These are phyloP conservation scores for Fallopia convolvulus DNA, from an alignment of 148 eudicot species.

Conservation along the genomic window DNA sequence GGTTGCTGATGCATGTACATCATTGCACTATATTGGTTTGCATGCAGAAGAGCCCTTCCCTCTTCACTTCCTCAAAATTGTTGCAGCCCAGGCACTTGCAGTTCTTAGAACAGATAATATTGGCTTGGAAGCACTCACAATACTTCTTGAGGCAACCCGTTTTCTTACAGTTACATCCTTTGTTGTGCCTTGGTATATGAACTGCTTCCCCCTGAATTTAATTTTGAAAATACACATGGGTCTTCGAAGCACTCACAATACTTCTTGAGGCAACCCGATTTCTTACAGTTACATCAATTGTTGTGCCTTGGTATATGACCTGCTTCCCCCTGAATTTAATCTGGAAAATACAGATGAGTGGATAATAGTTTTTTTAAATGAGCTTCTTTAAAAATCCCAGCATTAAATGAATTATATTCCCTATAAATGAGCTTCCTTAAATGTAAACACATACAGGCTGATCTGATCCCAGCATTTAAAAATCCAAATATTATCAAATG, in stretches of 20 bases:
- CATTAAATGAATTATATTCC: neutral
- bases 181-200: no score
- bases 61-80: conserved; percentile 79
- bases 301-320: no score
- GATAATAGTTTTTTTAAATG: neutral
- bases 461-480: neutral
- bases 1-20: conserved; percentile 35
- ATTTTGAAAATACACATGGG: no score
- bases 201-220: no score
- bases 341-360: neutral
- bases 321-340: conserved; percentile 34
- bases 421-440: neutral
- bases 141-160: conserved; percentile 81
- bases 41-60: conserved; percentile 34
- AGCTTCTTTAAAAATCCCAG: no score
- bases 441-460: neutral
- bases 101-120: conserved; percentile 63
- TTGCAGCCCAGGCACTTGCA: conserved; percentile 80
- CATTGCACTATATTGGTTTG: conserved; percentile 24
- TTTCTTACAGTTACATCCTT: conserved; percentile 79
- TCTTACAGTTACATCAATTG: no score
- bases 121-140: conserved; percentile 83
- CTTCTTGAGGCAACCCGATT: no score
- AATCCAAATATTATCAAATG: neutral
- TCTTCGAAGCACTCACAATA: no score